These are phyloP conservation scores for Irineochytrium annulatum DNA, from an alignment of 192 early-diverging fungal species.

Conservation along the genomic window DNA sequence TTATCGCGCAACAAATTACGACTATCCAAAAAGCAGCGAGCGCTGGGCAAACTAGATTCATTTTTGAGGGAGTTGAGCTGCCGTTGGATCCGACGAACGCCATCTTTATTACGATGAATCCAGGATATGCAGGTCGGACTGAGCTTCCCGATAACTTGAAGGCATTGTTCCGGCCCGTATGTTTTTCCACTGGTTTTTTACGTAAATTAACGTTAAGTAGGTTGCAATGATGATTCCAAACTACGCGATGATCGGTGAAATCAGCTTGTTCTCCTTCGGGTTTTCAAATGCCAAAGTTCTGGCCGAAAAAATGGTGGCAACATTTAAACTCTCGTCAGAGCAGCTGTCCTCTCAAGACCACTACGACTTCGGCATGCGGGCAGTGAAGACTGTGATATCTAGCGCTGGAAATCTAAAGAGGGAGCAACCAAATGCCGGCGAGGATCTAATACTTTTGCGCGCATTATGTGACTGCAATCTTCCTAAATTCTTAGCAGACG, in stretches of 20 bases:
- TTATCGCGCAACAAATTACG: conserved; percentile 60
- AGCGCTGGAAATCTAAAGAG: conserved; percentile 56
- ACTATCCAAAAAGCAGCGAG: conserved; percentile 57
- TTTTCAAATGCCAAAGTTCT: conserved; percentile 56
- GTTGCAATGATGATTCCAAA: conserved; percentile 67
- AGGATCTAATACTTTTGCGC: conserved; percentile 55
- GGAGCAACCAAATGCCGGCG: conserved; percentile 48
- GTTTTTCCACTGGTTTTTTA: conserved; percentile 11
- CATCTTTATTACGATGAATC: conserved; percentile 64
- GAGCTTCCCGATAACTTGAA: conserved; percentile 61
- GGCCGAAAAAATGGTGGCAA: conserved; percentile 62
- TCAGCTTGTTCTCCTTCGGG: conserved; percentile 57
- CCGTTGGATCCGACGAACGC: conserved; percentile 56
- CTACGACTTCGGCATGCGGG: conserved; percentile 63
- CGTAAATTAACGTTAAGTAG: not conserved
- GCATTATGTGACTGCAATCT: conserved; percentile 57
- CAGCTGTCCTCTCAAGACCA: conserved; percentile 63
- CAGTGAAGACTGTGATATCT: conserved; percentile 62
- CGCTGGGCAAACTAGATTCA: conserved; percentile 45
- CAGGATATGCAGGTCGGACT: conserved; percentile 60
- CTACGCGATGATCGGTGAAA: conserved; percentile 66
- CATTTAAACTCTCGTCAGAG: conserved; percentile 57
- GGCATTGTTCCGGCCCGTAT: conserved; percentile 60
- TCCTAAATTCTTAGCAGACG: conserved; percentile 58
- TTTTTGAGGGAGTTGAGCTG: conserved; percentile 59